Conservation (phyloP, 441 rosid species). For the Pelargonium australe region DNA sequence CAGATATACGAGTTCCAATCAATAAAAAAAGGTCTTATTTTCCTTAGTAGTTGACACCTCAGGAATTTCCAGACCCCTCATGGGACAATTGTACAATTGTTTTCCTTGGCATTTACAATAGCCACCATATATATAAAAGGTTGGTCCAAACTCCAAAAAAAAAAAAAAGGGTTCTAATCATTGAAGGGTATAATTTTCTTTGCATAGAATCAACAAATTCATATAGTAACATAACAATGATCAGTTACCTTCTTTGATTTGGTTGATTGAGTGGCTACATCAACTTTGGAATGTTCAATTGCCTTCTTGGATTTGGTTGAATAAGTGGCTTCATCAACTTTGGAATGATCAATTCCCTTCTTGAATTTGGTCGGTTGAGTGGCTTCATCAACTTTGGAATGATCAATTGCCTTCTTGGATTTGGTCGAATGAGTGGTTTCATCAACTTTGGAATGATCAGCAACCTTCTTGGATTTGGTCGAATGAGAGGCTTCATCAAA, state of each 20-base stretch:
- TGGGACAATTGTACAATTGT: too few relatives aligned
- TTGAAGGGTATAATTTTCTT: too few relatives aligned
- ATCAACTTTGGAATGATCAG: too few relatives aligned
- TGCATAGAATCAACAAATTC: too few relatives aligned
- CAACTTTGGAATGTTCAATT: conserved; percentile 9
- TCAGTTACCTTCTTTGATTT: background rate
- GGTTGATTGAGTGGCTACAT: background rate
- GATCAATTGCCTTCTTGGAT: conserved; percentile 30
- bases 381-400: background rate
- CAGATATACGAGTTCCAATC: background rate
- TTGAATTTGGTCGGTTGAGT: conserved; percentile 20
- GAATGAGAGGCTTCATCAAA: conserved; percentile 33
- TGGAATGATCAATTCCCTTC: conserved; percentile 12
- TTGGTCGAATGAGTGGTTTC: too few relatives aligned
- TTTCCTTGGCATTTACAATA: too few relatives aligned
- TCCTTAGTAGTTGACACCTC: background rate
- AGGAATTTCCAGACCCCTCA: too few relatives aligned
- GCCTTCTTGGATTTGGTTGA: conserved; percentile 25
- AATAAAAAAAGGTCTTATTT: background rate
- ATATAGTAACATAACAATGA: background rate
- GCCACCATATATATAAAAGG: too few relatives aligned
- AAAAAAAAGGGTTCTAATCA: too few relatives aligned
- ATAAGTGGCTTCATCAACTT: too few relatives aligned
- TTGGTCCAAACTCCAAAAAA: too few relatives aligned
- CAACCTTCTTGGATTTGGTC: conserved; percentile 27